Base-by-base conservation (phyloP, 352 stramenopile species). In the Globisporangium radiosum region DNA sequence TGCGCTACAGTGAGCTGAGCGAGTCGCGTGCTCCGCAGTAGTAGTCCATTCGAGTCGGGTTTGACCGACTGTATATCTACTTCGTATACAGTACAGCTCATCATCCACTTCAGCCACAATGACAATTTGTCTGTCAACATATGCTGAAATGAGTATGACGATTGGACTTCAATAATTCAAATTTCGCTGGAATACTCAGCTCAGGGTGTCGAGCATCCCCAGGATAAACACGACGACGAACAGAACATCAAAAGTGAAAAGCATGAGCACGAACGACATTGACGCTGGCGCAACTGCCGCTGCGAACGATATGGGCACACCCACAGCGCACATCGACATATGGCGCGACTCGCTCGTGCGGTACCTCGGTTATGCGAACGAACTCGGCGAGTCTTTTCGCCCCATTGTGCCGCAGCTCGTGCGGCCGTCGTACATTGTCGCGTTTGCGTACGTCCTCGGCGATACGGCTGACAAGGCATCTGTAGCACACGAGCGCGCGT, bases 361-460 rank as follows among this genome's bases (percentile, higher is more conserved):
- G 25, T 94, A 95, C 68, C 50, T 95, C 52, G 88, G 88, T 48
- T 97, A 97, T 60, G 77, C 88, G 50, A 97, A 97, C 62, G 88
- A 96, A 63, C 64, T 95, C 15, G 87, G 87, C 60, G 87, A 96
- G 65, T 90, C 80, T 5, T 96, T 96, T 63, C 78, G 82, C 2
- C 88, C 86, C 17, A 76, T 96, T 57, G 69, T 77, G 43, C 85
- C 88, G 39, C 64, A 63, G n/a, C 59, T 87, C 45, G 83, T 95
- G 36, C 58, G 67, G 17, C 78, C 85, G 36, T 94, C 83, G 37
- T 96, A 96, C 60, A 69, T 55, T 6, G 80, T 93, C 15, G 85
- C 87, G 10, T 90, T 95, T 50, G 83, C 73, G 5, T 96, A 96
- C 59, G 85, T 96, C 25, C 43, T 88, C 43, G 83, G 80, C 47